Evolutionary conservation across 306 rosid species (phyloP).

Genomic region (Sesbania bispinosa): DNA sequence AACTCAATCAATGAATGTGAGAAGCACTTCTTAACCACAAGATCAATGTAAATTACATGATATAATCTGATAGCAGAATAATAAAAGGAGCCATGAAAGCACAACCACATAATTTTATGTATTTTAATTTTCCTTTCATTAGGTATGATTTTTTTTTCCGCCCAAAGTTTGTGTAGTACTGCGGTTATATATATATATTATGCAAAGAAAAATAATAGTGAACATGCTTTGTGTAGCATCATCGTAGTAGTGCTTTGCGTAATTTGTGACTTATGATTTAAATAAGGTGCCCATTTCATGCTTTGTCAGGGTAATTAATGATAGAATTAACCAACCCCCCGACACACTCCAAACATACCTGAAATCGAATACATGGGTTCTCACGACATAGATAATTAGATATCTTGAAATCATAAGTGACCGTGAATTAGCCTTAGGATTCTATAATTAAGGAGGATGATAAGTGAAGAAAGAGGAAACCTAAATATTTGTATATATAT

Average conservation of each 20-base stretch:
- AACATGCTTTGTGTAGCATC: constrained; percentile 19
- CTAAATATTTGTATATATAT: not conserved
- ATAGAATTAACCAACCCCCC: constrained; percentile 16
- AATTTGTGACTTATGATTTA: constrained; percentile 9
- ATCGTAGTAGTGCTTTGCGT: not conserved
- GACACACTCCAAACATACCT: constrained; percentile 17
- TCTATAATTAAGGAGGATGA: not conserved
- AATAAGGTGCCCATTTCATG: constrained; percentile 19
- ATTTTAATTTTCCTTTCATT: not conserved
- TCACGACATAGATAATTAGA: not conserved
- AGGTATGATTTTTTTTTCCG: not conserved
- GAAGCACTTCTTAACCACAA: too few relatives aligned
- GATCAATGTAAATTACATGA: too few relatives aligned
- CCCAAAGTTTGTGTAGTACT: not conserved
- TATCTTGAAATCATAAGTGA: not conserved
- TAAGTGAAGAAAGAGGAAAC: not conserved
- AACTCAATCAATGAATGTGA: too few relatives aligned
- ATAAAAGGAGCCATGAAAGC: too few relatives aligned
- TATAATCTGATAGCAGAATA: too few relatives aligned
- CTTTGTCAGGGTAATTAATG: constrained; percentile 23
- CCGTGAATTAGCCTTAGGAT: not conserved
- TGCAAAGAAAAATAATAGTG: not conserved
- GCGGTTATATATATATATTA: not conserved
- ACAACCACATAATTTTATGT: not conserved
- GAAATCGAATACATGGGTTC: not conserved